Conservation (phyloP, 371 early-diverging fungal species). For the Chytridiales sp. region DNA sequence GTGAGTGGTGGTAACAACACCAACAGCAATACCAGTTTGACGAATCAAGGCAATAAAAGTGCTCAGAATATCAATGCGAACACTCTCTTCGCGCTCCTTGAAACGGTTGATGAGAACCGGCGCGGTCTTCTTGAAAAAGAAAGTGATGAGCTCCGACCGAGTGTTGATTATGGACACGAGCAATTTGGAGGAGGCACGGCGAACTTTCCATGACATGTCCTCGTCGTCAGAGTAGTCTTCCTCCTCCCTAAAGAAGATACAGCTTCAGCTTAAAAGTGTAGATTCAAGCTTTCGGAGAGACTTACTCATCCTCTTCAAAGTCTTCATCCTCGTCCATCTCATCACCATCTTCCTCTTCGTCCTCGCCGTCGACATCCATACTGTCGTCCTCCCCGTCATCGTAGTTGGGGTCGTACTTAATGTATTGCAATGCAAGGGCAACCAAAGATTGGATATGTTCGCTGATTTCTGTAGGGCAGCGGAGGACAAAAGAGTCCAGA, state of each 20-base stretch:
- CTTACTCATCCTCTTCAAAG: conserved; percentile 32
- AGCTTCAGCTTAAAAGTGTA: not conserved
- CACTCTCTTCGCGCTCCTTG: conserved; percentile 89
- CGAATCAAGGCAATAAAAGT: conserved; percentile 74
- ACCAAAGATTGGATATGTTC: conserved; percentile 64
- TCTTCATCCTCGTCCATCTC: conserved; percentile 54
- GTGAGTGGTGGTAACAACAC: no score
- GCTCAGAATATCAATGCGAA: conserved; percentile 78
- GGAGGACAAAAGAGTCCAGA: conserved; percentile 76
- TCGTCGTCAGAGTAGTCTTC: conserved; percentile 65
- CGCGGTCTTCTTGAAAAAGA: conserved; percentile 66
- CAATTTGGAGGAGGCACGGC: conserved; percentile 80
- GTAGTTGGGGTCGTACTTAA: conserved; percentile 90
- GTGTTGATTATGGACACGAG: conserved; percentile 70
- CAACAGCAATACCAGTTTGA: conserved; percentile 64
- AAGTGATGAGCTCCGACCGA: conserved; percentile 63
- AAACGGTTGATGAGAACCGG: conserved; percentile 77
- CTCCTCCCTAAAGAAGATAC: conserved; percentile 8
- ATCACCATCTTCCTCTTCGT: conserved; percentile 68
- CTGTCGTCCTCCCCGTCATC: conserved; percentile 72
- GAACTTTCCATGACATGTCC: conserved; percentile 90
- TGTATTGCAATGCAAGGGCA: conserved; percentile 60
- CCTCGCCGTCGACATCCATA: conserved; percentile 45
- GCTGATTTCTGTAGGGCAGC: conserved; percentile 73
- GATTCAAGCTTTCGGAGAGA: not conserved